Percentiles rank a stretch among this genome's conserved stretches.
Evolutionary conservation across 257 asterid species (phyloP).

Genomic region (Solanum sitiens): DNA sequence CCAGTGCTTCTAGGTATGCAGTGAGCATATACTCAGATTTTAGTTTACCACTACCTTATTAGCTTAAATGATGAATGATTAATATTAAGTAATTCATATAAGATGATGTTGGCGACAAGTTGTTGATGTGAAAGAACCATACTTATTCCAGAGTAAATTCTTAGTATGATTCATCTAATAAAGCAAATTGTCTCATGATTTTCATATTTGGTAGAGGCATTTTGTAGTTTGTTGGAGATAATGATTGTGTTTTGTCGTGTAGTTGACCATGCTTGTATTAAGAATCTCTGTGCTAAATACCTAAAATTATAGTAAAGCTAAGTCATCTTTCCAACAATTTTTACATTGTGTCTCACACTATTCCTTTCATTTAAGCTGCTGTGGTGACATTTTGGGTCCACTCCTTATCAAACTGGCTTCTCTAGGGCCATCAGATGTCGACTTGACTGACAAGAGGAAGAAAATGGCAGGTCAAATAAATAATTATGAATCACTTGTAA

Average conservation of each 20-base stretch:
- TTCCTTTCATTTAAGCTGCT: constrained; percentile 24
- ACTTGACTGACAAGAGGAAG: constrained; percentile 30
- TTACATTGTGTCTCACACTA: neutral
- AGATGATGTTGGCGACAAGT: neutral
- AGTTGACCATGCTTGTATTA: neutral
- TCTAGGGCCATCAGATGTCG: constrained; percentile 31
- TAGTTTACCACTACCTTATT: neutral
- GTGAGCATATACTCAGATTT: neutral
- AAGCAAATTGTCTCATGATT: neutral
- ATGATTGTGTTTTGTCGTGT: neutral
- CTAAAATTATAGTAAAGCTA: neutral
- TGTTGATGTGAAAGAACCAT: neutral
- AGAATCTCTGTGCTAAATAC: neutral
- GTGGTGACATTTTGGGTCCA: constrained; percentile 38
- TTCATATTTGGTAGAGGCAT: neutral
- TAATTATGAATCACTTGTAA: constrained; percentile 46
- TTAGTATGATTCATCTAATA: neutral
- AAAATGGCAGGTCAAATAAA: constrained; percentile 44
- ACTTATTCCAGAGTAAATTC: neutral
- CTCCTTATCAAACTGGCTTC: constrained; percentile 26
- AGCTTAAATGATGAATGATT: neutral
- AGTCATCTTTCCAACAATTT: neutral
- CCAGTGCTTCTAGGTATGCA: constrained; percentile 42
- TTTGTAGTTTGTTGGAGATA: neutral
- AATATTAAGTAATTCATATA: neutral